Conservation (phyloP, 148 eudicot genomes). For the Amaranthus cruentus region DNA sequence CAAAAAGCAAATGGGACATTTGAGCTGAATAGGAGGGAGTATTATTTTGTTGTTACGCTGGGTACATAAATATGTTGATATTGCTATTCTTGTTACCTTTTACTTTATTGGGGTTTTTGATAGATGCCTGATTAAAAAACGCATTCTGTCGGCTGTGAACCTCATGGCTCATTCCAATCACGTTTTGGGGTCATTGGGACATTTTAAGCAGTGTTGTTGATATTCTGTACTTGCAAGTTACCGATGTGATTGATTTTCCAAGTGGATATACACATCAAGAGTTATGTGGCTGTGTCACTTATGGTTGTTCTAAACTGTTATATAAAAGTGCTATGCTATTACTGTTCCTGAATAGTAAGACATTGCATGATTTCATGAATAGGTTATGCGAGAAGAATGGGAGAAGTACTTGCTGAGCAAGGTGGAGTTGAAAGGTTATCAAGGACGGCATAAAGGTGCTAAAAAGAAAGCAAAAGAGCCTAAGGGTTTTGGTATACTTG, state of each 20-base stretch:
- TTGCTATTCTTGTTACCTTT: no score
- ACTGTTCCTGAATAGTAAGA: background rate
- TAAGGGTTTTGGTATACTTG: constrained; percentile 90
- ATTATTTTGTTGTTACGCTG: no score
- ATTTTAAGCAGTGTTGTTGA: no score
- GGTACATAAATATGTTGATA: no score
- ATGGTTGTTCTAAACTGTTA: background rate
- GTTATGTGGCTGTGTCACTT: background rate
- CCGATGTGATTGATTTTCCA: background rate
- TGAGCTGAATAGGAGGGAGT: no score
- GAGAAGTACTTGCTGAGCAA: constrained; percentile 92
- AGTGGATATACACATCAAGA: background rate
- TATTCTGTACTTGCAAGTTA: no score
- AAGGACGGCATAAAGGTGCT: constrained; percentile 48
- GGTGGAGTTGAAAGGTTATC: constrained; percentile 70
- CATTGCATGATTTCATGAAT: constrained; percentile 14
- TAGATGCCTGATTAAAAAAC: no score
- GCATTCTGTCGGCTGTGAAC: no score
- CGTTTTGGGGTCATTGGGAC: no score
- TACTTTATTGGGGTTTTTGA: no score
- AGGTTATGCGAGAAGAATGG: constrained; percentile 97
- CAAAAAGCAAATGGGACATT: no score
- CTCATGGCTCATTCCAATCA: no score
- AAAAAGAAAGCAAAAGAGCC: constrained; percentile 82
- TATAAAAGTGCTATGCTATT: background rate